A percentile compares a stretch with the other conserved stretches of the same genome.
Evolutionary conservation across 2,329 filamentous ascomycete genomes (phyloP).

Genomic region (Penicillium brevicompactum): DNA sequence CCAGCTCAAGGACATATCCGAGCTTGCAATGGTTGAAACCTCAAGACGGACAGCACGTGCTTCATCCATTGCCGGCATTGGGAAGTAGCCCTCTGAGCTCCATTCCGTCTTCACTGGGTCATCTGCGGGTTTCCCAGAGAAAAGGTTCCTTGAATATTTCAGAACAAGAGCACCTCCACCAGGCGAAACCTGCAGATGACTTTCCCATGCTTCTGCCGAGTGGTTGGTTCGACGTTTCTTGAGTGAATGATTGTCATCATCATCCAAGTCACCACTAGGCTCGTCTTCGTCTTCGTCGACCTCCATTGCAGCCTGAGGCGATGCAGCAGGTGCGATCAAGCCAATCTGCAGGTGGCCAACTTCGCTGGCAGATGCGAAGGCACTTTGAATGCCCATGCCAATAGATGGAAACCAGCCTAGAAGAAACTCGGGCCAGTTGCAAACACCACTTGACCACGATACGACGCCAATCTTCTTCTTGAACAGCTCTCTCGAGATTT

Average conservation of each 20-base stretch:
- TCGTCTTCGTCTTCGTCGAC: constrained; percentile 29
- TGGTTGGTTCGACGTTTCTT: constrained; percentile 21
- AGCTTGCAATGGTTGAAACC: constrained; percentile 28
- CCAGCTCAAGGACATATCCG: constrained; percentile 37
- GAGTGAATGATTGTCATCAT: constrained; percentile 7
- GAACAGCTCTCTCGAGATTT: constrained; percentile 35
- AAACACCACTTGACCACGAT: constrained; percentile 42
- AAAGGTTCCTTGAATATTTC: constrained; percentile 41
- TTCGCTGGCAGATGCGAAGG: constrained; percentile 21
- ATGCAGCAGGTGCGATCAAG: constrained; percentile 31
- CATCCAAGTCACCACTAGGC: constrained; percentile 21
- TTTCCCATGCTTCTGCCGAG: constrained; percentile 38
- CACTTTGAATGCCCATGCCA: constrained; percentile 23
- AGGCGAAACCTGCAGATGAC: constrained; percentile 33
- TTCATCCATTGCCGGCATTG: constrained; percentile 30
- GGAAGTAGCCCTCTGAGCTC: constrained; percentile 43
- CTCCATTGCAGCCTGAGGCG: constrained; percentile 12
- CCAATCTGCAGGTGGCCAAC: constrained; percentile 38
- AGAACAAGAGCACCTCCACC: constrained; percentile 30
- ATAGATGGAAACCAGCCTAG: constrained; percentile 27
- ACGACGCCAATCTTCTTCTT: constrained; percentile 33
- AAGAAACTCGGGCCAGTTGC: constrained; percentile 36
- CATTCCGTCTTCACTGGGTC: constrained; percentile 41
- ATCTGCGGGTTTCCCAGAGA: constrained; percentile 36
- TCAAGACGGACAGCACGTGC: constrained; percentile 39